Conservation (phyloP, 345 rosid species). For the Clausena lansium region DNA sequence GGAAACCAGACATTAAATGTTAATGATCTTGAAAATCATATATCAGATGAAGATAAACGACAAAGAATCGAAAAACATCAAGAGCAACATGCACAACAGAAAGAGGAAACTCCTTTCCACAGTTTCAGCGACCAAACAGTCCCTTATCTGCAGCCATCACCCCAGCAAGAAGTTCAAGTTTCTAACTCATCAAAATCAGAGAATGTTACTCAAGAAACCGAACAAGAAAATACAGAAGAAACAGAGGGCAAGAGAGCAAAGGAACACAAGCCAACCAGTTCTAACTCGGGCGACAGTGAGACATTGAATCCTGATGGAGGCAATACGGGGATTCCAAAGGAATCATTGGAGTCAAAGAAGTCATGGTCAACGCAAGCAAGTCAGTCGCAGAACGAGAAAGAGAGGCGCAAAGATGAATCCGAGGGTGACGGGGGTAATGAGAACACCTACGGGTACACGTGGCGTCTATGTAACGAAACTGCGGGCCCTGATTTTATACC, state of each 20-base stretch:
- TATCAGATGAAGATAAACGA: conserved; percentile 26
- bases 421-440: conserved; percentile 21
- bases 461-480: conserved; percentile 80
- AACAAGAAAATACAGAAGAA: conserved; percentile 14
- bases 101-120: conserved; percentile 1
- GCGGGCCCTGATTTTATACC: conserved; percentile 89
- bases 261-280: conserved; percentile 9
- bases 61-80: conserved; percentile 21
- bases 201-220: conserved; percentile 10
- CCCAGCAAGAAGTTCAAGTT: conserved; percentile 9
- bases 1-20: conserved; percentile 30
- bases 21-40: conserved; percentile 29
- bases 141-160: conserved; percentile 22
- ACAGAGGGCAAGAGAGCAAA: conserved; percentile 1
- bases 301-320: conserved; percentile 23
- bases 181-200: conserved; percentile 18
- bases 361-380: conserved; percentile 71
- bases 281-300: conserved; percentile 14
- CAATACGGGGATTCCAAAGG: conserved; percentile 68
- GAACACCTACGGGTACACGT: conserved; percentile 37
- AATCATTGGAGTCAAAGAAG: conserved; percentile 70
- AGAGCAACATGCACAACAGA: conserved; percentile 15
- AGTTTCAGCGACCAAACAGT: conserved; percentile 29
- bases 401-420: conserved; percentile 49
- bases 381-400: conserved; percentile 73